Evolutionary conservation across 768 basidiomycete genomes (phyloP), one percentile per base, ranked within the genome.

Genomic region (Lactarius sp.): DNA sequence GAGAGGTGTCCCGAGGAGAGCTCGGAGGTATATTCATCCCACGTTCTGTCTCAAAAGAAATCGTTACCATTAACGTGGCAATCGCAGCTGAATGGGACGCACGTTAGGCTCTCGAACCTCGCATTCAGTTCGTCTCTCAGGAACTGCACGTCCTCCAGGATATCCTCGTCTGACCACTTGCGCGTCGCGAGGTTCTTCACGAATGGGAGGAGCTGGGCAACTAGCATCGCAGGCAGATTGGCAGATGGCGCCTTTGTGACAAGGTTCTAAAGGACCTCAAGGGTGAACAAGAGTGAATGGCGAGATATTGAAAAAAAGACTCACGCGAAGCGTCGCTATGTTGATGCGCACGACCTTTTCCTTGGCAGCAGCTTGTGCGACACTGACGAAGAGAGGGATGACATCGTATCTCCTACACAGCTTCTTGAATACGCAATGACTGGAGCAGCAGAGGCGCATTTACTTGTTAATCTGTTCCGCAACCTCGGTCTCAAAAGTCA

Each of bases 281-380:
- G 36, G 13, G 66, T 20, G 39, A 44, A 44, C 47, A 33, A 12
- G 9, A 37, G 20, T 36, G 33, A 33, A 31, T 18, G 7, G 12
- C 12, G 18, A 62, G 18, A 34, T 3, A n/a, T 34, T 2, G 8
- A 51, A n/a, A 42, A 39, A 2, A 41, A 22, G 18, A 71, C 76
- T 52, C 69, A 94, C 94, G 58, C 90, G 80, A 77, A 98, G 92
- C 1, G 95, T 93, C 14, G 97, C 92, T 42, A 98, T 80, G 60
- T 95, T 86, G 14, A 98, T 90, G 9, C 97, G 86, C 65, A 93
- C 90, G 34, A 99, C 92, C 75, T 99, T 99, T 77, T 98, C 96
- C 74, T 99, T 99, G 37, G 91, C 89, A 5, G 95, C 95, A 6
- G 79, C 83, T 72, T 95, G 91, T 2, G 94, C 94, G 44, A 93